Percentiles rank a stretch among this genome's conserved stretches.
These are phyloP conservation scores for Xanthoparmelia taractica DNA, from an alignment of 495 filamentous ascomycete species.

Conservation along the genomic window DNA sequence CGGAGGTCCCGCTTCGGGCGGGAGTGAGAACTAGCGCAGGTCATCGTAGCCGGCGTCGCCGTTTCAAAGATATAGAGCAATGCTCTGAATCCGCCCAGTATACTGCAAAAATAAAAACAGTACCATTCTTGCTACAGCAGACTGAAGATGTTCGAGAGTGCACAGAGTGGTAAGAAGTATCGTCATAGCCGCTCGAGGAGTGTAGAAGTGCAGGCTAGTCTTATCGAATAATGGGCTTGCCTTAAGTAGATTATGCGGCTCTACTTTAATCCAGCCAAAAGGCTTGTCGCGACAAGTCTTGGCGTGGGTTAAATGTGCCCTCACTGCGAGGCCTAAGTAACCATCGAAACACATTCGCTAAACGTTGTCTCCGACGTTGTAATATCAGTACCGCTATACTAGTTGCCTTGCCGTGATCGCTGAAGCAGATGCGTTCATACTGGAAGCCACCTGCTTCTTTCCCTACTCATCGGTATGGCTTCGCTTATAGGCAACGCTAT, in stretches of 20 bases:
- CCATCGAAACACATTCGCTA: background rate
- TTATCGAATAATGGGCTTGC: too few relatives aligned
- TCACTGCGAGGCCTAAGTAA: background rate
- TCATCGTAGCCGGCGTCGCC: background rate
- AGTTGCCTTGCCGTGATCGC: background rate
- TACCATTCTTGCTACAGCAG: too few relatives aligned
- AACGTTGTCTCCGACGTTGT: background rate
- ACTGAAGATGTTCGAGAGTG: too few relatives aligned
- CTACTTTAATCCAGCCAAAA: background rate
- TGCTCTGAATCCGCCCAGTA: too few relatives aligned
- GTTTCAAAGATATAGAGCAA: too few relatives aligned
- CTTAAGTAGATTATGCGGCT: background rate
- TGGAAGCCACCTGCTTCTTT: conserved; percentile 1
- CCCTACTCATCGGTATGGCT: conserved; percentile 28
- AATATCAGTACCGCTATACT: background rate
- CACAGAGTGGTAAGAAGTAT: background rate
- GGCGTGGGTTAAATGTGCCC: conserved; percentile 6
- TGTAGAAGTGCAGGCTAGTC: too few relatives aligned
- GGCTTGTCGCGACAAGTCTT: conserved; percentile 8
- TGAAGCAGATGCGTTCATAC: conserved; percentile 5
- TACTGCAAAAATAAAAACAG: too few relatives aligned
- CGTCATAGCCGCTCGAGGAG: too few relatives aligned
- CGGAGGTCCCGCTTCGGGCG: background rate
- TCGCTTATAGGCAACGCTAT: conserved; percentile 32
- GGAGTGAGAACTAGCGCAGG: background rate